Evolutionary conservation across 2,329 filamentous ascomycete genomes (phyloP), one percentile per base, ranked within the genome.

Genomic region (Cladosporium oxysporum): DNA sequence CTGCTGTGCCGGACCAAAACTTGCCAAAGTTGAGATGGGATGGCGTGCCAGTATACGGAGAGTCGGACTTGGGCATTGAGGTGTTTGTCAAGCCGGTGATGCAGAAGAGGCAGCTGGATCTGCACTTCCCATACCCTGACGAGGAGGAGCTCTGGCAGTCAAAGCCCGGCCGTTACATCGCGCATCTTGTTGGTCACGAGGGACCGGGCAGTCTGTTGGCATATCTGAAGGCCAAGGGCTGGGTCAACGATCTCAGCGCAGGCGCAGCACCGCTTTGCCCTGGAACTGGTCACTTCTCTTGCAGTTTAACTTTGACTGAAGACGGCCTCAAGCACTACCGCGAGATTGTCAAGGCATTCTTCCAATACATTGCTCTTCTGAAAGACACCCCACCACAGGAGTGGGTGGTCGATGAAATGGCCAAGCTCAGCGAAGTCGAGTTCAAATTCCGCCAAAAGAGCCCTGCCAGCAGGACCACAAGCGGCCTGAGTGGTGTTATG

Each of bases 361-460:
- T 97, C 80, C 90, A 96, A 76, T 99, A 99, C 74, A 88, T 98
- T 69, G 88, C 92, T 12, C 86, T 99, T 77, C 85, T 99, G 65
- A 88, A 88, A 69, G 91, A 96, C 72, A 84, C 85, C 2, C 86
- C 90, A 5, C 93, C 94, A 0, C 90, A 96, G 71, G 84, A 96
- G 76, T 98, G 95, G 95, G 93, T 98, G 66, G 93, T 95, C 66
- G 87, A 96, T 35, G 95, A 99, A 79, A 91, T 95, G 78, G 94
- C 93, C 78, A 89, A 89, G 41, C 88, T 98, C 80, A 89, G 91
- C 53, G 93, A 98, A 71, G 92, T 98, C 14, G 91, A 96, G 71
- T 99, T 99, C 83, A 91, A 91, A 70, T 99, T 96, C 80, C 92
- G 89, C 79, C 92, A 98, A 76, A 98, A 98, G 82, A 91, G 89